Conservation (phyloP, 164 flowering plant genomes). For the Aristolochia fimbriata region DNA sequence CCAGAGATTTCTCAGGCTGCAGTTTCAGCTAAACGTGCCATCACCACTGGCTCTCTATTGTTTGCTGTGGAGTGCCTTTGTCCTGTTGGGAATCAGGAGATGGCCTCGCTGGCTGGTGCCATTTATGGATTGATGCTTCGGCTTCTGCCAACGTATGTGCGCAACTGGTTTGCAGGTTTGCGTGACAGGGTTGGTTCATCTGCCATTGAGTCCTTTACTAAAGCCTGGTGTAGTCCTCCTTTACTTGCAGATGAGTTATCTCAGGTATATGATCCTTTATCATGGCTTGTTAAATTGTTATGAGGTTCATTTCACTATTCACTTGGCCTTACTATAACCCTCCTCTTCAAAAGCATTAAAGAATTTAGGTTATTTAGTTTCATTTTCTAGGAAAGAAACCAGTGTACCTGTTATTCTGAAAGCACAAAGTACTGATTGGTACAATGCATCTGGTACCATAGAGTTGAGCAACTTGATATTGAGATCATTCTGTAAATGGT, state of each 20-base stretch:
- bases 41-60: conserved; percentile 49
- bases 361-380: too few species aligned
- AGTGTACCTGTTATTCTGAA: too few species aligned
- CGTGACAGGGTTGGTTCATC: conserved; percentile 73
- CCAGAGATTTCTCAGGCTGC: conserved; percentile 45
- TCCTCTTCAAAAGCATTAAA: too few species aligned
- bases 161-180: conserved; percentile 73
- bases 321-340: too few species aligned
- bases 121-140: conserved; percentile 80
- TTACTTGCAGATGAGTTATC: conserved; percentile 73
- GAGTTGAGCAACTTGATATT: too few species aligned
- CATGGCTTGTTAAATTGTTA: not conserved
- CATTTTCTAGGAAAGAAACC: too few species aligned
- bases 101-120: conserved; percentile 86
- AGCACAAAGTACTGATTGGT: too few species aligned
- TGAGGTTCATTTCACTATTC: too few species aligned
- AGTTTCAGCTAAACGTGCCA: conserved; percentile 59
- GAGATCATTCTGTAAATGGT: too few species aligned
- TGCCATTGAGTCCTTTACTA: conserved; percentile 69
- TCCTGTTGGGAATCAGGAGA: conserved; percentile 48
- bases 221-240: conserved; percentile 80
- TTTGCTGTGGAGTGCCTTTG: conserved; percentile 65
- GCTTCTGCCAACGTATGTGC: conserved; percentile 88
- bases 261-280: conserved; percentile 40
- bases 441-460: too few species aligned